phyloP scores from a whole-genome alignment of 805 yeast species.

The Saturnispora hagleri region DNA sequence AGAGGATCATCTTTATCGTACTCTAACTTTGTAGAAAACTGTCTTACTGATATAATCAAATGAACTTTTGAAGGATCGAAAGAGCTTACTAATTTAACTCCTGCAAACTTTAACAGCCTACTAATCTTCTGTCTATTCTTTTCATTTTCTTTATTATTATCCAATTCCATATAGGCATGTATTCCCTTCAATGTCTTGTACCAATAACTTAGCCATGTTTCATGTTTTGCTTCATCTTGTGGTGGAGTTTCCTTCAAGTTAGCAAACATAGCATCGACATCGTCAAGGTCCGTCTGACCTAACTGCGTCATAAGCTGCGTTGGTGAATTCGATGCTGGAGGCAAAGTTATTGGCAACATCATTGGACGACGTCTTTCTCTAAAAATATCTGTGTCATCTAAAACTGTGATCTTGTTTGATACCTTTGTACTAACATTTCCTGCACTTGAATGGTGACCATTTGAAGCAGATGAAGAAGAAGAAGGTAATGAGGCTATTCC shows the following conservation, averaged over 20 bases:
- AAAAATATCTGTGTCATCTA: conserved; percentile 8
- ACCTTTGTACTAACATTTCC: neutral
- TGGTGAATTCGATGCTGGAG: neutral
- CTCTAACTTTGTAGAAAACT: conserved; percentile 28
- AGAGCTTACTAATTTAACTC: conserved; percentile 35
- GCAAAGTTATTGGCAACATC: conserved; percentile 15
- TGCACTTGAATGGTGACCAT: neutral
- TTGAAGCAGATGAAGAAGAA: neutral
- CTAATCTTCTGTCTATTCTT: conserved; percentile 33
- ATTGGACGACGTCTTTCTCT: conserved; percentile 15
- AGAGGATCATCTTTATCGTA: conserved; percentile 40
- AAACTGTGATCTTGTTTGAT: neutral
- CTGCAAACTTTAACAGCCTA: conserved; percentile 38
- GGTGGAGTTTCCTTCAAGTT: conserved; percentile 31
- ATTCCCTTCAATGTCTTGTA: conserved; percentile 38
- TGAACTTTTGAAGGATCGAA: conserved; percentile 37
- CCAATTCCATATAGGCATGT: conserved; percentile 38
- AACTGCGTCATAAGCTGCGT: neutral
- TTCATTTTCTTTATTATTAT: conserved; percentile 29
- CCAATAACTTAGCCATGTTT: conserved; percentile 47
- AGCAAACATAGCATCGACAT: conserved; percentile 22
- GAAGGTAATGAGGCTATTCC: neutral
- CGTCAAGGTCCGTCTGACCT: conserved; percentile 4
- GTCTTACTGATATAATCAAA: conserved; percentile 40
- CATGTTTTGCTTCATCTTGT: conserved; percentile 29